phyloP scores from a whole-genome alignment of 169 alveolate species.

The Cystoisospora suis region DNA sequence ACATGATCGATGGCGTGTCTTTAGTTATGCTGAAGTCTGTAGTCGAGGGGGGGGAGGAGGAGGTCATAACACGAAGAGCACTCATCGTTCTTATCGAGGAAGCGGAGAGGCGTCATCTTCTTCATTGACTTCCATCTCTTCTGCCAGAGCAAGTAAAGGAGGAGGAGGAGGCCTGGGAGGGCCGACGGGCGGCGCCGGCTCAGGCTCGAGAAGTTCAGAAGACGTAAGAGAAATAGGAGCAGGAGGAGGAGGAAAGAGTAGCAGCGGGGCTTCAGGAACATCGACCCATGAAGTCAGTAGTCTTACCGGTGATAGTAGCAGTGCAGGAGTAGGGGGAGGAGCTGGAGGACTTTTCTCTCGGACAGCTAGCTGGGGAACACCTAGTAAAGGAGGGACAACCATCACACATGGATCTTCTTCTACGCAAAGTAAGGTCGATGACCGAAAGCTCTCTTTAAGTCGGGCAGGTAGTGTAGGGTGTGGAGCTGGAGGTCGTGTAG shows the following conservation, averaged over 20 bases:
- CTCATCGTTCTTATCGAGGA: not conserved
- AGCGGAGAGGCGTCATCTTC: not conserved
- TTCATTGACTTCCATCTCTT: too few species aligned
- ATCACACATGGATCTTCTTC: not conserved
- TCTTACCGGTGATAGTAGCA: not conserved
- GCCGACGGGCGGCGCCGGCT: not conserved
- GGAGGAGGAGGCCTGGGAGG: not conserved
- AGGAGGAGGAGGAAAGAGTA: not conserved
- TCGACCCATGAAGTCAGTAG: not conserved
- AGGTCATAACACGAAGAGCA: not conserved
- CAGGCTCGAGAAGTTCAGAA: not conserved
- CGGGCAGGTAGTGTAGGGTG: too few species aligned
- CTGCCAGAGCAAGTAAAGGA: too few species aligned
- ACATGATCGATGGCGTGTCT: not conserved
- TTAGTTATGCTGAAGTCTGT: conserved; percentile 28
- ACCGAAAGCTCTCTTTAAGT: not conserved
- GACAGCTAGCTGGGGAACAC: not conserved
- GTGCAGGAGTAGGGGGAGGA: not conserved
- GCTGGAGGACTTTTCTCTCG: not conserved
- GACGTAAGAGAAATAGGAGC: not conserved
- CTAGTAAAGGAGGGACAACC: not conserved
- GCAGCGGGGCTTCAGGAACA: not conserved
- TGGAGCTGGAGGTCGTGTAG: too few species aligned
- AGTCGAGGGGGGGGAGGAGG: conserved; percentile 2
- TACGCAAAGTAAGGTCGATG: not conserved